Base-by-base conservation (phyloP, 2,329 filamentous ascomycete genomes). In the Penicillium sp. region DNA sequence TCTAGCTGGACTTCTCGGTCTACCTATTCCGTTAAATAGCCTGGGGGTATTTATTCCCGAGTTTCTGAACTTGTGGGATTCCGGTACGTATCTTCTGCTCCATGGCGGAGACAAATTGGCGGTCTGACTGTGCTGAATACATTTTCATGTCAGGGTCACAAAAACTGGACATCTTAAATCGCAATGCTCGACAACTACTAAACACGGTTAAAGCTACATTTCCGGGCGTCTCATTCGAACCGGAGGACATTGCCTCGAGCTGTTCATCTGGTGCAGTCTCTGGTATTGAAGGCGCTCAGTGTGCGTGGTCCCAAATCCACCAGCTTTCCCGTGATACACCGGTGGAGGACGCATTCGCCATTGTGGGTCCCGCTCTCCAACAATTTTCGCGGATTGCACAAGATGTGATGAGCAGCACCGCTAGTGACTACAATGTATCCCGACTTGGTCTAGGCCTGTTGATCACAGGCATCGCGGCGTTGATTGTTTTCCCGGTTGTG, bases 21-120 rank as follows among this genome's bases (percentile, higher is more conserved):
- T 99, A 62, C 93, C 95, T 0, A 82, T 96, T 1, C 91, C 95
- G 0, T 86, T 88, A 72, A 99, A 99, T 70, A 98, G 92, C 62
- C 78, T 99, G 0, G 95, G 95, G 1, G 87, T 92, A 1, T 88
- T 97, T 59, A 92, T 98, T 49, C 81, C 85, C 0, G 86, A 92
- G 6, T 88, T 99, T 63, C 77, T 96, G 16, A 80, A 83, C 0
- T 85, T 98, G 62, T 98, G 92, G 92, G 72, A 83, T 13, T 72
- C 82, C 42, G 78, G 88, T 90, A 77, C 69, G 77, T 42, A 14
- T 31, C 23, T 8, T 9, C 42, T n/a, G 13, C 13, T 16, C 3
- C 13, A 29, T 33, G 16, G 16, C 10, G 10, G 39, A 46, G 13
- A n/a, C 19, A 16, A 21, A 16, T 25, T 21, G 33, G 16, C 31